Base-by-base conservation (phyloP, 176 grass and related monocot species). In the Cymbopogon citratus region DNA sequence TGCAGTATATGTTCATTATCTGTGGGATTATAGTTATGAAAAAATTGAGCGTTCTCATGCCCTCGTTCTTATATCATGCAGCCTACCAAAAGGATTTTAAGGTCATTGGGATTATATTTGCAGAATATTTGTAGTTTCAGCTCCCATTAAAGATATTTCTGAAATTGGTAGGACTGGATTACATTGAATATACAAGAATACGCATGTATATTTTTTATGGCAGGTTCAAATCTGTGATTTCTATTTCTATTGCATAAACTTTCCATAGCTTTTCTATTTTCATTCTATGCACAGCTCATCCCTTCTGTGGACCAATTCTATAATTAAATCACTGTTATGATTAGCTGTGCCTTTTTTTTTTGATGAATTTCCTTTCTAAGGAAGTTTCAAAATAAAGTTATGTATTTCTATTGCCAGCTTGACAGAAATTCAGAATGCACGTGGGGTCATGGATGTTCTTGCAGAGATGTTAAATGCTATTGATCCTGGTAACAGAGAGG, bases 381-480 rank as follows among this genome's bases (percentile, higher is more conserved):
- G 21, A 63, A 79, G 14, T 73, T 83, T 27, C 1, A 67, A 76
- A 79, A 78, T 83, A 28, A 21, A 16, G n/a, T 70, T 92, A 12
- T n/a, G n/a, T 78, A 56, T 52, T 74, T 81, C 35, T 40, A 10
- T 41, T 41, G 38, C 63, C 77, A 97, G 94, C 45, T 63, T 85
- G 77, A 77, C 87, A 54, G 97, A 99, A 82, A 99, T 99, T 86
- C 90, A 99, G 80, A 95, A 99, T 88, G 93, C 85, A 15, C 76
- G 91, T 80, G 84, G 97, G n/a, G 83, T 93, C 62, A 83, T 93
- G 80, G 89, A 99, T 88, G 89, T 99, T 85, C 91, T 99, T 85
- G 79, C 89, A 38, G 97, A 99, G 63, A 95, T 99, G 91, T 85
- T 99, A 78, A 99, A 99, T 88, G 93, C 91, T 79, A 77, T 99